Base-by-base conservation (phyloP, 2,329 filamentous ascomycete genomes). In the Alternaria brassicae region DNA sequence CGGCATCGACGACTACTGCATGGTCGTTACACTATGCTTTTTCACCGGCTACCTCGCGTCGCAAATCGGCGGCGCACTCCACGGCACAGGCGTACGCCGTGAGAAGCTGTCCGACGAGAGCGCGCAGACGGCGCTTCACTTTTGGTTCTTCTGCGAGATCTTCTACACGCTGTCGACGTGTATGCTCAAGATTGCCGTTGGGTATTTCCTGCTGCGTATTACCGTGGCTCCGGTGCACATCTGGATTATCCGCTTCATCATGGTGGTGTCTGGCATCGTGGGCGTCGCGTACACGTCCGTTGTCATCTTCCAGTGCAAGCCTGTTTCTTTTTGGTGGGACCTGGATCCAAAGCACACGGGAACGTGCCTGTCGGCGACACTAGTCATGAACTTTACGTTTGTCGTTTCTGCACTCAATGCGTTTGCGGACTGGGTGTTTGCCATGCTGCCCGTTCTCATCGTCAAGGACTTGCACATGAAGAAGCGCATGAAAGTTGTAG, bases 401-500 rank as follows among this genome's bases (percentile, higher is more conserved):
- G 60, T 58, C 2, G 67, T 72, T 9, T 71, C 69, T 15, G 71
- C 61, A 5, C 60, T 74, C 9, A 73, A 71, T 49, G 66, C 71
- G 3, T 58, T 73, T 19, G 69, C 71, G 9, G 72, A 74, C 47
- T 73, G 70, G 70, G 67, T 70, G 1, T 72, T 73, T 50, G 72
- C 66, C 6, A 53, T 72, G n/a, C 59, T 74, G 9, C 72, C 72
- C 10, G 79, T 83, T 9, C 81, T 83, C 51, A 74, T 89, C 3
- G 79, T 88, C 8, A 83, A 80, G 74, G 81, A 82, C 30, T 70
- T 88, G 51, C 82, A 87, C 59, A 86, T 88, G 81, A 82, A 81
- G 65, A 70, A 63, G 21, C 79, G 78, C 57, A 82, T 81, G 13
- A 88, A 87, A 68, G 45, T 81, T 10, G 81, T 84, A 1, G 75